phyloP scores from a whole-genome alignment of 805 yeast species.

The Saccharomyces cerevisiae region DNA sequence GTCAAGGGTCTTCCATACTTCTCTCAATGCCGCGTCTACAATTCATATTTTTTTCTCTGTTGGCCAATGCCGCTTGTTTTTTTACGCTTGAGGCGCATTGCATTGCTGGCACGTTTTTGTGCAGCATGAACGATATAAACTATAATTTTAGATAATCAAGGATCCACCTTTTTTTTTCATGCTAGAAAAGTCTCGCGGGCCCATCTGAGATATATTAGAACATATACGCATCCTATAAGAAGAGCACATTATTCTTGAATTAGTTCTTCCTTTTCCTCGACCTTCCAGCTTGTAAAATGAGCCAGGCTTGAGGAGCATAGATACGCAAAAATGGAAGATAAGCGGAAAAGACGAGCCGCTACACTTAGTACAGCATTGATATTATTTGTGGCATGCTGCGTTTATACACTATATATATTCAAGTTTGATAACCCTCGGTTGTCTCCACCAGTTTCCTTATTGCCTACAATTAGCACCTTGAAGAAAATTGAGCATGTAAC shows the following conservation, averaged over 20 bases:
- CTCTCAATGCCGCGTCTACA: not conserved
- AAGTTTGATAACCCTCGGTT: not conserved
- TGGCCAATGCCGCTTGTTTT: not conserved
- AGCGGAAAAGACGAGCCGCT: not conserved
- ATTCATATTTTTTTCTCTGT: not conserved
- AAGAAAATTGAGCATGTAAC: not conserved
- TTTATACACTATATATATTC: not conserved
- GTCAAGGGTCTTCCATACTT: not conserved
- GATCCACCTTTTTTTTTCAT: not conserved
- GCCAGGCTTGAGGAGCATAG: not conserved
- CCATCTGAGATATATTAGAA: not conserved
- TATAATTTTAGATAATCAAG: not conserved
- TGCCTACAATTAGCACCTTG: conserved; percentile 4
- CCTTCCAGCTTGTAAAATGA: not conserved
- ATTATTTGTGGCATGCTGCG: not conserved
- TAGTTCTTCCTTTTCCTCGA: not conserved
- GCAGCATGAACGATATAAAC: not conserved
- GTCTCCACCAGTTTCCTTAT: not conserved
- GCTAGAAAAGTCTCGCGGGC: not conserved
- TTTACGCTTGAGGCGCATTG: not conserved
- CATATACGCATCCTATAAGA: not conserved
- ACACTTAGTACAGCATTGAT: not conserved
- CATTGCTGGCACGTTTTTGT: not conserved
- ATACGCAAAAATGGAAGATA: not conserved
- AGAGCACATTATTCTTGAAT: not conserved